Evolutionary conservation across 2,329 filamentous ascomycete genomes (phyloP).

Genomic region (Fonsecaea multimorphosa): DNA sequence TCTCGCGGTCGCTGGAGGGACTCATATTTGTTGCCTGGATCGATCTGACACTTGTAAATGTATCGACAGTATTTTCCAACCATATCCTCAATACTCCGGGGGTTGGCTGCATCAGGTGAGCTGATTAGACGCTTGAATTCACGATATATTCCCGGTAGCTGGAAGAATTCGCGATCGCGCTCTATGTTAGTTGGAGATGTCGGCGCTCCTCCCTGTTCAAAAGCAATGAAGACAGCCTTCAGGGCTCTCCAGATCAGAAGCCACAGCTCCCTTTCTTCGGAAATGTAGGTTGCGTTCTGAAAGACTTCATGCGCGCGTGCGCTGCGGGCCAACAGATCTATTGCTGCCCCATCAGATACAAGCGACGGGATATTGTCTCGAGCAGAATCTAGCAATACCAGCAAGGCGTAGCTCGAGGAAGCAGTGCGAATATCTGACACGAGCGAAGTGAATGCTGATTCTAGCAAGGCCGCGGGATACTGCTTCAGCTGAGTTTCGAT

Average conservation of each 20-base stretch:
- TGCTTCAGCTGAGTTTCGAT: slow-evolving; percentile 5
- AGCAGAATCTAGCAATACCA: slow-evolving; percentile 1
- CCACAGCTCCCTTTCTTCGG: slow-evolving; percentile 29
- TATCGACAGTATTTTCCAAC: slow-evolving; percentile 34
- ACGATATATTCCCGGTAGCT: slow-evolving; percentile 5
- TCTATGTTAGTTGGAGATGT: slow-evolving; percentile 11
- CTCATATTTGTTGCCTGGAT: slow-evolving; percentile 23
- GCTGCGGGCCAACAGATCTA: slow-evolving; percentile 7
- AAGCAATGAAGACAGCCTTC: slow-evolving; percentile 23
- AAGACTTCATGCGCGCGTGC: slow-evolving; percentile 17
- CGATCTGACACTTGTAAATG: slow-evolving; percentile 26
- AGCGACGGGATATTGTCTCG: background rate
- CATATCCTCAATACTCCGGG: slow-evolving; percentile 32
- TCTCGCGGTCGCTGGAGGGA: slow-evolving; percentile 26
- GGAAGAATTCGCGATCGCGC: slow-evolving; percentile 29
- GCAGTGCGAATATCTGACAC: slow-evolving; percentile 16
- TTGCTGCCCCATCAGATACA: slow-evolving; percentile 4
- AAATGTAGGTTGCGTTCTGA: slow-evolving; percentile 27
- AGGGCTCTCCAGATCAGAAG: slow-evolving; percentile 33
- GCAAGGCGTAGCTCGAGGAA: slow-evolving; percentile 1
- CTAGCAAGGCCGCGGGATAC: slow-evolving; percentile 2
- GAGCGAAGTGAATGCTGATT: slow-evolving; percentile 20
- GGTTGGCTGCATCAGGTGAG: slow-evolving; percentile 29
- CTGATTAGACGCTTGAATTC: slow-evolving; percentile 17
- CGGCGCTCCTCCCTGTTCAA: slow-evolving; percentile 10